These are phyloP conservation scores for Fraxinus baroniana DNA, from an alignment of 305 asterid genomes.

Conservation along the genomic window DNA sequence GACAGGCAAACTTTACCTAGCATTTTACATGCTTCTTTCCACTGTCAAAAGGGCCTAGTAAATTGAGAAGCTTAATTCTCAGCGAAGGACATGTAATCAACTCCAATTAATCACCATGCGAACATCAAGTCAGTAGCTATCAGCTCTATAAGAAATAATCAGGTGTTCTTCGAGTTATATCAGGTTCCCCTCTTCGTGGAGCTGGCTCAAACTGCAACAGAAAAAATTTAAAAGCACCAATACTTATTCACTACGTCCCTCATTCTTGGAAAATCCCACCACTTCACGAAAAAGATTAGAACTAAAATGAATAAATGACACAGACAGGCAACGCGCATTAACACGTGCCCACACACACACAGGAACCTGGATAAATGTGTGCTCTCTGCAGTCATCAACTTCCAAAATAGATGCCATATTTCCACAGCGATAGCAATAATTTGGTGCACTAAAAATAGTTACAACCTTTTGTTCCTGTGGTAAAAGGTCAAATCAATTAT, in stretches of 20 bases:
- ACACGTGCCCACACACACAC: background rate
- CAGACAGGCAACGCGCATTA: background rate
- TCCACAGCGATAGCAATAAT: conserved; percentile 95
- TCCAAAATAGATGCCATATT: conserved; percentile 97
- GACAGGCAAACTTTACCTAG: conserved; percentile 25
- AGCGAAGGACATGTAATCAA: conserved; percentile 16
- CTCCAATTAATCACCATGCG: conserved; percentile 15
- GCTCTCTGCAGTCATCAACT: conserved; percentile 84
- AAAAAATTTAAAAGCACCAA: background rate
- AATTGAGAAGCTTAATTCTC: conserved; percentile 22
- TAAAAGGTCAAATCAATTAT: conserved; percentile 6
- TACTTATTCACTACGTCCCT: background rate
- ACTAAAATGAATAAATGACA: background rate
- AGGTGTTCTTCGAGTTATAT: conserved; percentile 92
- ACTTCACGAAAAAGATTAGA: background rate
- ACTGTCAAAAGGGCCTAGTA: conserved; percentile 13
- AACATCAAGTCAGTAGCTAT: conserved; percentile 27
- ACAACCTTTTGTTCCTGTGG: conserved; percentile 91
- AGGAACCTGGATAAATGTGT: conserved; percentile 81
- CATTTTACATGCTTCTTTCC: conserved; percentile 36
- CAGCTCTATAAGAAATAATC: conserved; percentile 79
- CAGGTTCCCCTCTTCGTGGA: conserved; percentile 97
- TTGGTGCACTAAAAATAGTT: conserved; percentile 93
- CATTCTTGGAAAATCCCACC: background rate
- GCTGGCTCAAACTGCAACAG: conserved; percentile 91